Percentiles rank a stretch among this genome's conserved stretches.
phyloP scores from a whole-genome alignment of 108 stramenopile species.

The Seminavis robusta region DNA sequence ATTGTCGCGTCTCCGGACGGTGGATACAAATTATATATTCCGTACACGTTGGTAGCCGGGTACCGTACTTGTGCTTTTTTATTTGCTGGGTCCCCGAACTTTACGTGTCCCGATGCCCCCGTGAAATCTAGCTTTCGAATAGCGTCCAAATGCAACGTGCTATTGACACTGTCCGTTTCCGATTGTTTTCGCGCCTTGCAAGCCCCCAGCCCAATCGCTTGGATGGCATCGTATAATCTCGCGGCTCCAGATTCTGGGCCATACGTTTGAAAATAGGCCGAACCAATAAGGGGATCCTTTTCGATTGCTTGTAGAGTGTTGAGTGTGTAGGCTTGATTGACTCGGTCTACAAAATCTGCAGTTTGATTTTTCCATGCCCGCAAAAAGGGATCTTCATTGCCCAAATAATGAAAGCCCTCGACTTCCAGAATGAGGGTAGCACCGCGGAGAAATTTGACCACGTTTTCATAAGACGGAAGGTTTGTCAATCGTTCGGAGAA shows the following conservation, averaged over 20 bases:
- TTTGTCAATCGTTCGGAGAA: too few relatives aligned
- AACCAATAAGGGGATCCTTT: background rate
- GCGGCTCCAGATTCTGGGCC: conserved; percentile 3
- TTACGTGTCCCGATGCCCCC: background rate
- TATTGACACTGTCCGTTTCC: background rate
- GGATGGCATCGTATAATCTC: conserved; percentile 7
- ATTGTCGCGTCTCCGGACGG: background rate
- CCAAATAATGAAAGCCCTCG: background rate
- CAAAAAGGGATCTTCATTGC: conserved; percentile 1
- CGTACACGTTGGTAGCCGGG: background rate
- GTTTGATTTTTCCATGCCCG: background rate
- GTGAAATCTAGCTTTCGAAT: background rate
- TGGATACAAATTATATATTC: background rate
- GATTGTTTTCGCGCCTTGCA: background rate
- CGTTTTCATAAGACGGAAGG: background rate
- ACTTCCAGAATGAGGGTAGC: background rate
- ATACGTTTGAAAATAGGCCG: background rate
- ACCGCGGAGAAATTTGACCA: background rate
- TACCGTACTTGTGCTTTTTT: too few relatives aligned
- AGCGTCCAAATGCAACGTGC: background rate
- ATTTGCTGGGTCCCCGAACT: background rate
- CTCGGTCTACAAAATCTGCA: background rate
- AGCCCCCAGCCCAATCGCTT: conserved; percentile 8
- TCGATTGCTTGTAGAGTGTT: background rate
- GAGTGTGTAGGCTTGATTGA: background rate